Evolutionary conservation across 148 eudicot genomes (phyloP).

Genomic region (Drosera capensis): DNA sequence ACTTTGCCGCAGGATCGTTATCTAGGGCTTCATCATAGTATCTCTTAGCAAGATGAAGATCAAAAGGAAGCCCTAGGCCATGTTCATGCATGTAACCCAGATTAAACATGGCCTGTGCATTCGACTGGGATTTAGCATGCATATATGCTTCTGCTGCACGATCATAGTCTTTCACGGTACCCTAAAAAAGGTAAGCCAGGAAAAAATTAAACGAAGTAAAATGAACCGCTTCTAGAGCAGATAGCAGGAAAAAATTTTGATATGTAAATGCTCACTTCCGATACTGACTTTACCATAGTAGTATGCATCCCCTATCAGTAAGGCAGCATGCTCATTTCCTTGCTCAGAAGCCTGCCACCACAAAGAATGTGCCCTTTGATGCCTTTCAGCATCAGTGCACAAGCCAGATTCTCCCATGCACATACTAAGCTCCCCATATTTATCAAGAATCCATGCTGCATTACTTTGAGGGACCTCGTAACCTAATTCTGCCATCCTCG

Average conservation of each 20-base stretch:
- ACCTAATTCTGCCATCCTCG: slow-evolving; percentile 95
- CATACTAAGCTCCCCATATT: slow-evolving; percentile 63
- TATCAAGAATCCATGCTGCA: slow-evolving; percentile 98
- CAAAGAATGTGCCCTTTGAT: slow-evolving; percentile 70
- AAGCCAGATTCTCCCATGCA: slow-evolving; percentile 89
- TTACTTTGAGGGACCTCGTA: slow-evolving; percentile 98
- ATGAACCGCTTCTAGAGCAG: no score
- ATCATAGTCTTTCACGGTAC: slow-evolving; percentile 77
- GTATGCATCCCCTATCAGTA: slow-evolving; percentile 96
- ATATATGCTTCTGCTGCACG: slow-evolving; percentile 97
- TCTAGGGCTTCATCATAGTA: slow-evolving; percentile 90
- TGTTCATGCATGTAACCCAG: slow-evolving; percentile 99
- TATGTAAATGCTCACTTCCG: no score
- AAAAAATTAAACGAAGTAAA: no score
- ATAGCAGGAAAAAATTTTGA: neutral
- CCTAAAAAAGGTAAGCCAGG: slow-evolving; percentile 32
- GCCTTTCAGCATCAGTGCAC: slow-evolving; percentile 73
- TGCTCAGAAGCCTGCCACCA: slow-evolving; percentile 99
- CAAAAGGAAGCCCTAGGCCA: slow-evolving; percentile 91
- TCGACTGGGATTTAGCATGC: slow-evolving; percentile 93
- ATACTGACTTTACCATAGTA: slow-evolving; percentile 78
- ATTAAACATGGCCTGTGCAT: slow-evolving; percentile 96
- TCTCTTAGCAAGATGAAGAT: slow-evolving; percentile 97
- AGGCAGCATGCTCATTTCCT: slow-evolving; percentile 98
- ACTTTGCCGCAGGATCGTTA: slow-evolving; percentile 66